A percentile compares a stretch with the other conserved stretches of the same genome.
These are phyloP conservation scores for Neurospora sp. DNA, from an alignment of 495 filamentous ascomycete species.

Conservation along the genomic window DNA sequence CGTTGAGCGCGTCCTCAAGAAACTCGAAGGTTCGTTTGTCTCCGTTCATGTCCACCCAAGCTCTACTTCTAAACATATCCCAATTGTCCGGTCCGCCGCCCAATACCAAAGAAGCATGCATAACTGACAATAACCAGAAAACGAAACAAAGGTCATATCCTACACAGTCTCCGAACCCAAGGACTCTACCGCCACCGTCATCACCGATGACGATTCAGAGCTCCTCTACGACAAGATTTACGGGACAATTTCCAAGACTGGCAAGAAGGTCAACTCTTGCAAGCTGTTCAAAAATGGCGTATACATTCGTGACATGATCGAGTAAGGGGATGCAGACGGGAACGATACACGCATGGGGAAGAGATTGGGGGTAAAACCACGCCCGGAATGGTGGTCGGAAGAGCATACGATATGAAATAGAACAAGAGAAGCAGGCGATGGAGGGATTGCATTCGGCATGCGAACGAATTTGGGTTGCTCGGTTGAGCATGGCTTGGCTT, in stretches of 20 bases:
- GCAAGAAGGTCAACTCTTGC: conserved; percentile 73
- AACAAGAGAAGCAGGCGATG: background rate
- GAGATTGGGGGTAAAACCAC: background rate
- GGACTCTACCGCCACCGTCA: conserved; percentile 26
- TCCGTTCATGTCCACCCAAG: background rate
- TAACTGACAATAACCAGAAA: conserved; percentile 14
- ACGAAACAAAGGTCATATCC: background rate
- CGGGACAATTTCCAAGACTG: conserved; percentile 46
- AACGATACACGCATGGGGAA: background rate
- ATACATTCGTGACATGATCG: background rate
- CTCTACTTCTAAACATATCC: background rate
- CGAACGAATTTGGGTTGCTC: background rate
- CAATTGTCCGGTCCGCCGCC: background rate
- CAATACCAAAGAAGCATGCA: background rate
- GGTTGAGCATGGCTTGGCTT: background rate
- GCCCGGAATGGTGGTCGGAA: background rate
- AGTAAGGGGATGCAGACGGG: background rate
- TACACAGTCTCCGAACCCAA: background rate
- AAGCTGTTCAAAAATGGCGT: conserved; percentile 30
- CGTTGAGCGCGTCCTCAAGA: conserved; percentile 88
- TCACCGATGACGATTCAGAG: conserved; percentile 39
- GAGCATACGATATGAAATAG: background rate
- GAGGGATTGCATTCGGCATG: background rate
- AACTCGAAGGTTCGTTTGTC: conserved; percentile 62
- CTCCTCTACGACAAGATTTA: too few species aligned